Conservation (phyloP, 2,329 filamentous ascomycete species). For the Endoconidiophora laricicola region DNA sequence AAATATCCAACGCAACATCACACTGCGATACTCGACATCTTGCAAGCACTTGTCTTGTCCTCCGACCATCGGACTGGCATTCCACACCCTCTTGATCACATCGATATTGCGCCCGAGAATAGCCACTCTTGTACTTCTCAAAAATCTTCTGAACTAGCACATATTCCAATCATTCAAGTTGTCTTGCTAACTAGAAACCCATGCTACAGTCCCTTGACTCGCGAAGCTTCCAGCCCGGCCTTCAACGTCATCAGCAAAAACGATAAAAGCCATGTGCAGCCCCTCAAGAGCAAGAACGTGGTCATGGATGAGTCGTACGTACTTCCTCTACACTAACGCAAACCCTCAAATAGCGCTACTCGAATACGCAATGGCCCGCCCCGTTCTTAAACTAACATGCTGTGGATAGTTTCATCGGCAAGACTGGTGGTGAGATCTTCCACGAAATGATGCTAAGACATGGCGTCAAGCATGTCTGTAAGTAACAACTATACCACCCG, state of each 20-base stretch:
- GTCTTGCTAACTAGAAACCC: neutral
- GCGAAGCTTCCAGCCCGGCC: conserved; percentile 45
- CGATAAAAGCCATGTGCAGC: conserved; percentile 43
- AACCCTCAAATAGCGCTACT: neutral
- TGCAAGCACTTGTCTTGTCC: neutral
- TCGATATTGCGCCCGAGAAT: neutral
- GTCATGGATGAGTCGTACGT: conserved; percentile 72
- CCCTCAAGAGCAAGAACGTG: conserved; percentile 40
- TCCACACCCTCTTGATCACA: neutral
- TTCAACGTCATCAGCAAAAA: conserved; percentile 35
- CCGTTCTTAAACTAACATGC: conserved; percentile 11
- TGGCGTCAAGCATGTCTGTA: conserved; percentile 85
- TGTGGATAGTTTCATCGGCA: conserved; percentile 61
- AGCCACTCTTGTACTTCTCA: neutral
- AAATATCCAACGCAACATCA: neutral
- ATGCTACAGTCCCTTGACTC: conserved; percentile 28
- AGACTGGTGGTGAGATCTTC: conserved; percentile 91
- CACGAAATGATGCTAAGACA: conserved; percentile 98
- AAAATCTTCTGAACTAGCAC: neutral
- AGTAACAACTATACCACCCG: conserved; percentile 23
- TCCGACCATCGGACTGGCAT: neutral
- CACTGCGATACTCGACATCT: neutral
- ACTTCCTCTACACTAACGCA: neutral
- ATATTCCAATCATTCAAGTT: neutral
- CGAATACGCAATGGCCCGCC: neutral